Evolutionary conservation across 208 protist species (phyloP), one percentile per base, ranked within the genome.

Genomic region (Acanthamoeba castellanii): DNA sequence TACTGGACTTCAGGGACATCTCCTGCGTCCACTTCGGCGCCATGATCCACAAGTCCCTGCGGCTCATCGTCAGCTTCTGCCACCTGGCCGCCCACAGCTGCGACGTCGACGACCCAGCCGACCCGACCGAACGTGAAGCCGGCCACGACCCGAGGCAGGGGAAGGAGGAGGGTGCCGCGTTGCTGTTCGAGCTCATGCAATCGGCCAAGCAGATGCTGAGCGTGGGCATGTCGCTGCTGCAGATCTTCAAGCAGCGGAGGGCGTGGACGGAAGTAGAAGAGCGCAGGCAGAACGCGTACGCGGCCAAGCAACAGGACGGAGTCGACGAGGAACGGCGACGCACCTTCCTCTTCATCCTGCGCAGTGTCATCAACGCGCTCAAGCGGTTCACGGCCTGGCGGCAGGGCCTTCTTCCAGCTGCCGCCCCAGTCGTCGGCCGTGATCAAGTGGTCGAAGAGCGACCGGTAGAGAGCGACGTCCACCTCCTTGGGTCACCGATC

Each of bases 161-260:
- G 50, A 18, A 57, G 52, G 52, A 57, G 52, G 52, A 57, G 13
- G 52, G 52, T 8, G 66, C 66, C 66, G 66, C 66, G 30, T n/a
- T 72, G 66, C 66, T 72, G 66, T 8, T 72, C 3, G 66, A 72
- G 66, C 66, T 72, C n/a, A 72, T 72, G 66, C 66, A 72, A 20
- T 72, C 66, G 25, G 66, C n/a, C 0, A 72, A 72, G 66, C 66
- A 37, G 66, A 37, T 72, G 66, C 66, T 72, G 30, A 72, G 66
- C 66, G 66, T 72, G 5, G 66, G 66, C n/a, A 37, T 72, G n/a
- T 42, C 66, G 66, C 20, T 72, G 66, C 66, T 72, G 0, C 30
- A 72, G 27, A 37, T 37, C 66, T 72, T 72, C 66, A 72, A 72
- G 66, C n/a, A 72, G 30, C 66, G 30, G 8, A 22, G 22, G 8